Evolutionary conservation across 2,329 filamentous ascomycete genomes (phyloP), one percentile per base, ranked within the genome.

Genomic region (Aspergillus nomiae): DNA sequence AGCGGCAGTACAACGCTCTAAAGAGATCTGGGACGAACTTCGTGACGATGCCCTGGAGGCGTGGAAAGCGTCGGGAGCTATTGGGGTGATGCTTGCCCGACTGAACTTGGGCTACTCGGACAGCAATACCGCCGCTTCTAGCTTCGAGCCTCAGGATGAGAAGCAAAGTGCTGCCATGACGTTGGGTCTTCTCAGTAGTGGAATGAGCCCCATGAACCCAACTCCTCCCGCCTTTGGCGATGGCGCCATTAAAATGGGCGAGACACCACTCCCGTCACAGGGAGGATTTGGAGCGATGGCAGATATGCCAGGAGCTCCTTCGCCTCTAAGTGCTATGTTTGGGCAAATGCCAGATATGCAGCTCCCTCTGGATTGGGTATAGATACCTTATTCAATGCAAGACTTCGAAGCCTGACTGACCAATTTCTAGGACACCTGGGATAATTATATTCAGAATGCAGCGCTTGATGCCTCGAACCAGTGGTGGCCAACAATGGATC

Each of bases 1-100:
- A 34, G 79, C 83, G 26, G 86, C 89, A 1, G 85, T 98, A 3
- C 89, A 94, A 72, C 85, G 85, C 21, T 91, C 91, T 10, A 86
- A 87, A 53, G 83, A 85, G 21, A 95, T 98, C 61, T 98, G 94
- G 93, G 89, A 90, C 56, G 87, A 87, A 11, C 82, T 93, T 12
- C 86, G 89, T 3, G 90, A 95, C 60, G 84, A 88, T 28, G 95
- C 91, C 1, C 90, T 97, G 80, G 94, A 98, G 69, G 92, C 94
- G 0, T 94, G 89, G 80, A 98, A 98, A 79, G 94, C 92, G 1
- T 88, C 88, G 46, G 88, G 87, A 48, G 85, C 94, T 28, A 82
- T 98, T n/a, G 89, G 88, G 26, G 88, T 97, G 58, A 93, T 98
- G 86, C 80, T 98, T 51, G 85, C 88, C 36, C 95, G 95, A 76